Percentiles rank a stretch among this genome's conserved stretches.
These are phyloP conservation scores for Acer negundo DNA, from an alignment of 345 rosid species.

Conservation along the genomic window DNA sequence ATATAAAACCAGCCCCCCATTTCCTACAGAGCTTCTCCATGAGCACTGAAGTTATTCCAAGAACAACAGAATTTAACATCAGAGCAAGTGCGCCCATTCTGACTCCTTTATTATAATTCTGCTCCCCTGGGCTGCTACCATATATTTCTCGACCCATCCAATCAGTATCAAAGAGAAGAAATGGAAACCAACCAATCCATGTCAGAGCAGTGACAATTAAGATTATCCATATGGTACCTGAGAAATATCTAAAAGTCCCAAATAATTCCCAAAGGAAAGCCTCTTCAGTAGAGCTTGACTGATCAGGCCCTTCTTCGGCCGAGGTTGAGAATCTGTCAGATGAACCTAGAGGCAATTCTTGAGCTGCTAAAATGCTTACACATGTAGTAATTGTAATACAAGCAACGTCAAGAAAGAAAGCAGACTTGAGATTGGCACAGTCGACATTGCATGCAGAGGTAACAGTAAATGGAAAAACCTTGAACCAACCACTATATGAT, in stretches of 20 bases:
- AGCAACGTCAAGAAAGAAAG: slow-evolving; percentile 71
- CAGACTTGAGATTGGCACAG: slow-evolving; percentile 95
- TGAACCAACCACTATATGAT: slow-evolving; percentile 85
- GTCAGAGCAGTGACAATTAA: slow-evolving; percentile 79
- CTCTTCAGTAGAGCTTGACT: slow-evolving; percentile 57
- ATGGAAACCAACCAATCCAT: slow-evolving; percentile 97
- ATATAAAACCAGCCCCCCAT: slow-evolving; percentile 92
- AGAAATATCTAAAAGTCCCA: slow-evolving; percentile 86
- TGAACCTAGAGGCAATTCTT: slow-evolving; percentile 62
- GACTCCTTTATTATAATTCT: slow-evolving; percentile 66
- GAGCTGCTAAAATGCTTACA: slow-evolving; percentile 66
- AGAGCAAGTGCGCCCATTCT: slow-evolving; percentile 90
- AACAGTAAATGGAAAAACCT: slow-evolving; percentile 73
- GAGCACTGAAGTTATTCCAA: slow-evolving; percentile 88
- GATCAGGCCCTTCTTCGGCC: slow-evolving; percentile 48
- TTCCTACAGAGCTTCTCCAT: slow-evolving; percentile 95
- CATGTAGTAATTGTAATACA: slow-evolving; percentile 68
- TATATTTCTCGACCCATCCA: slow-evolving; percentile 98
- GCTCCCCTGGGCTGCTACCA: slow-evolving; percentile 82
- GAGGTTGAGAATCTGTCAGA: slow-evolving; percentile 26
- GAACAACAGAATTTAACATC: slow-evolving; percentile 87
- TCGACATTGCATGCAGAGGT: slow-evolving; percentile 73
- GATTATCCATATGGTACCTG: slow-evolving; percentile 70
- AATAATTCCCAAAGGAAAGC: slow-evolving; percentile 89
- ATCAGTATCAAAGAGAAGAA: slow-evolving; percentile 89